Evolutionary conservation across 805 yeast species (phyloP), one percentile per base, ranked within the genome.

Genomic region (Monosporozyma siamensis): DNA sequence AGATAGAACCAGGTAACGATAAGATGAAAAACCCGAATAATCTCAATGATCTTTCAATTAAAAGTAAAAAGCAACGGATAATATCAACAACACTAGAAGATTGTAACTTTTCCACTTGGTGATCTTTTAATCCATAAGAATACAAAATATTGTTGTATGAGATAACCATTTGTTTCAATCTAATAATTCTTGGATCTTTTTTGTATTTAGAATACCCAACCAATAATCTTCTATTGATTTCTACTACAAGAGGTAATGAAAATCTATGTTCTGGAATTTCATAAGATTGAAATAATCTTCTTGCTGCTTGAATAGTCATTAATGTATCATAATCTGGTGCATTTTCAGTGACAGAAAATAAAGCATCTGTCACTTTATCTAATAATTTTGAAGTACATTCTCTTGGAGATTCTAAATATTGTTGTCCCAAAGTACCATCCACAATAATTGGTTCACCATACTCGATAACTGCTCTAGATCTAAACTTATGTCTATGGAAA

Each of bases 391-490:
- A 74, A 9, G 89, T 85, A 0, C 95, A 81, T 39, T 76, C 88
- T 49, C 83, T 74, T 38, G 86, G 81, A 11, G 82, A 75, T 25
- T 74, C 77, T 20, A 70, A 60, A 61, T 92, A 90, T 52, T 69
- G 69, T 29, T 67, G 66, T 5, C 88, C 89, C 54, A 86, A 68
- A 42, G 70, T 74, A 6, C 67, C 63, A 30, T 71, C 67, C 23
- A 90, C 78, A 40, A 75, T 78, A 43, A 90, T 78, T 1, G 97
- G 96, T 39, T 78, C 68, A 23, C 97, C 97, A 64, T 85, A 90
- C 64, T 90, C 97, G 41, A 92, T 44, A 8, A 89, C 95, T 1
- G 96, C 97, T 54, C 97, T 73, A 8, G 95, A 85, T 60, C 98
- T 74, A 66, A 90, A 90, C 59, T 85, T 86, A 64, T 90, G 86